Base-by-base conservation (phyloP, 2,329 filamentous ascomycete genomes). In the Hypoxylon sp. region DNA sequence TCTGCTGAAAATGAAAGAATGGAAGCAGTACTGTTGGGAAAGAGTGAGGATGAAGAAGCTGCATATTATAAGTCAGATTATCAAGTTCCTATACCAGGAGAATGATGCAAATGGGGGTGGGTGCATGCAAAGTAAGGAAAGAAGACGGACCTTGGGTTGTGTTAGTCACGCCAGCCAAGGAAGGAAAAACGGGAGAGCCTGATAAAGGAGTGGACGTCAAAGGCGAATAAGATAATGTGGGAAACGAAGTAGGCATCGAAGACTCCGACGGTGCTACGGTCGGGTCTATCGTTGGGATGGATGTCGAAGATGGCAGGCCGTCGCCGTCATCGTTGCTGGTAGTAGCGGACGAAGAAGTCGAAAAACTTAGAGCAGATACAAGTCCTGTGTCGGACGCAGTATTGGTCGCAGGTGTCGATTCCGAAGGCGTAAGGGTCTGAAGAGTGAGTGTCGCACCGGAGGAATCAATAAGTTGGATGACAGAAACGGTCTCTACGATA, bases 401-500 rank as follows among this genome's bases (percentile, higher is more conserved):
- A 61, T 80, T 76, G 61, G 82, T 83, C 72, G 79, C 77, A 39
- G 82, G 76, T 50, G 79, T 70, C 44, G 80, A 78, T 70, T 79
- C 67, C 19, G 68, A 63, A 13, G 60, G 65, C n/a, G 72, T 61
- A 19, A 83, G 71, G 33, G 86, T 88, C 64, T 82, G 78, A 22
- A 83, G 75, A 56, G 80, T 77, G 50, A 87, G 74, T 53, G 83
- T 79, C 29, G 79, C 80, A 67, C 86, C 86, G 48, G 77, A 75
- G 50, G 78, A 78, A 77, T 88, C 85, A 68, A 88, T 82, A 67
- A 85, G 74, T 71, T 88, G 83, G 61, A 88, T 77, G 75, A 88
- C 80, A 26, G 86, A 87, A 70, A 89, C 78, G 72, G 87, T 88
- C 76, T 87, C 82, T 58, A 87, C 80, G 73, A 89, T 84, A 73